Evolutionary conservation across 2,329 filamentous ascomycete species (phyloP), one percentile per base, ranked within the genome.

Genomic region (Ceratocystis variospora): DNA sequence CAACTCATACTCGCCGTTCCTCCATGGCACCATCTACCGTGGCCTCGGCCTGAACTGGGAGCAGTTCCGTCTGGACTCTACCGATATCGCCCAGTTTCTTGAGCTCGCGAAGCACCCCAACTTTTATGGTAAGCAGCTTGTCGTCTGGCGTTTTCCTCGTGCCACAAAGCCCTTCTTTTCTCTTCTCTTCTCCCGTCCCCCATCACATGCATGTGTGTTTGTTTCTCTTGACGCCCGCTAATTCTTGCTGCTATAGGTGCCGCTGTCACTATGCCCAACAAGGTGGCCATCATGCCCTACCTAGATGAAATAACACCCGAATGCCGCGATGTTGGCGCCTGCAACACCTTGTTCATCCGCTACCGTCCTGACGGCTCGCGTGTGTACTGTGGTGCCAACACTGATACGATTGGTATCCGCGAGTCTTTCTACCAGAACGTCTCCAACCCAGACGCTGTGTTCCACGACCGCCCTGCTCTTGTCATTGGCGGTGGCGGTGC

Each of bases 221-320:
- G 17, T 19, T 50, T 50, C 19, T 28, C 28, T 31, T 22, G n/a
- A 33, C 10, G 55, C 37, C 22, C 19, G n/a, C 61, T 59, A 57
- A 62, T 19, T 22, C 59, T 45, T 41, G 8, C 37, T 45, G 37
- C 17, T 45, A 22, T 67, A 82, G 86, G 87, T 65, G 83, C 86
- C 25, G 84, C 87, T 2, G 85, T 93, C 46, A 93, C 89, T 22
- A 94, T 93, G 89, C 89, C 89, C 0, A 86, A 90, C 78, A 93
- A 94, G 75, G 83, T 93, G 31, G 80, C 84, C 71, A 90, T 93
- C 72, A 83, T 92, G 68, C 79, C 83, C 0, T 80, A 89, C 70
- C 80, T 93, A 7, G 88, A 93, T 72, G 83, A 86, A 65, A 77
- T 92, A 46, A 90, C 88, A 5, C 81, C 84, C 25, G 87, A 91